Evolutionary conservation across 345 rosid species (phyloP).

Genomic region (Sisymbrium altissimum): DNA sequence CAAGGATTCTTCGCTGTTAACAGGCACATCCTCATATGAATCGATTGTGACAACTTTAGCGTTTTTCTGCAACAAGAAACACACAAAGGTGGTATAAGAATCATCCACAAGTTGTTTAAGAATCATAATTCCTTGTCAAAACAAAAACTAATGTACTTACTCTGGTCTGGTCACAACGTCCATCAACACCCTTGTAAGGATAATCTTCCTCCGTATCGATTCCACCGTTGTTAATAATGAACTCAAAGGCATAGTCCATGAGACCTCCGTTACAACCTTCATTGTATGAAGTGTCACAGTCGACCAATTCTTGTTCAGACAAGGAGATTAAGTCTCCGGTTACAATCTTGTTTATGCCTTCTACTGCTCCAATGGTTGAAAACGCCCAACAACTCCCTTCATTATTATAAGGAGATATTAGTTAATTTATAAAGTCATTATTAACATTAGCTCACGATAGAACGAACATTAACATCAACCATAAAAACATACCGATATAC

Average conservation of each 20-base stretch:
- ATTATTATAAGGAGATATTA: not conserved
- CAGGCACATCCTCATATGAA: slow-evolving; percentile 62
- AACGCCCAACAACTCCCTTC: slow-evolving; percentile 96
- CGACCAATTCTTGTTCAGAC: slow-evolving; percentile 83
- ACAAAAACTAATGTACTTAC: slow-evolving; percentile 31
- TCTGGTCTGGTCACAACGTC: slow-evolving; percentile 50
- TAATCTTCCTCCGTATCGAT: slow-evolving; percentile 68
- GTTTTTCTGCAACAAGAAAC: slow-evolving; percentile 47
- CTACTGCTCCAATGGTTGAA: slow-evolving; percentile 76
- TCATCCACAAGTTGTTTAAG: not conserved
- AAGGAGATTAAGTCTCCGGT: slow-evolving; percentile 54
- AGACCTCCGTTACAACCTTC: slow-evolving; percentile 87
- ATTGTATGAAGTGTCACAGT: slow-evolving; percentile 60
- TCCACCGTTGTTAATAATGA: slow-evolving; percentile 67
- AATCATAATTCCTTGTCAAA: not conserved
- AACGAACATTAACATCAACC: not conserved
- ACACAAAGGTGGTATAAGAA: not conserved
- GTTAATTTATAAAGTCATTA: not conserved
- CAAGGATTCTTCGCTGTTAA: slow-evolving; percentile 53
- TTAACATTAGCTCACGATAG: not conserved
- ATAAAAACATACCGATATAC: not conserved
- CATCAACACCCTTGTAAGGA: slow-evolving; percentile 53
- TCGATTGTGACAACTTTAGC: slow-evolving; percentile 57
- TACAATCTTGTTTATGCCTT: slow-evolving; percentile 73
- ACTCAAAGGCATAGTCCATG: slow-evolving; percentile 74